A percentile compares a stretch with the other conserved stretches of the same genome.
Conservation (phyloP, 2,329 filamentous ascomycete genomes). For the Lecanicillium sp. region DNA sequence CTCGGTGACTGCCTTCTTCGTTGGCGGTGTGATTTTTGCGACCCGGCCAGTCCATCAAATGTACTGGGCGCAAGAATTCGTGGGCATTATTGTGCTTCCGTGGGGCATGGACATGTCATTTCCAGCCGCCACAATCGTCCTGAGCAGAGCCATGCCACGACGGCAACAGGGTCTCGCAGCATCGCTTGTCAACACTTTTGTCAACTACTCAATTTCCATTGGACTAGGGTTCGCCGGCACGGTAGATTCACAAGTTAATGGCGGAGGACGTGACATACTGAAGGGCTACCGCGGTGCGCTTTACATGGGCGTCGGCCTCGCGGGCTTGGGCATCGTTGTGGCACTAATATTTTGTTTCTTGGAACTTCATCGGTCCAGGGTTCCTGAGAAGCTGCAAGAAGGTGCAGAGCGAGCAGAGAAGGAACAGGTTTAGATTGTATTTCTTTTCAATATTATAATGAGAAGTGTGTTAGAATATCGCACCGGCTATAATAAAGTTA, state of each 20-base stretch:
- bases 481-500: background rate
- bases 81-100: slow-evolving; percentile 45
- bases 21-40: slow-evolving; percentile 30
- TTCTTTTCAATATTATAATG: no score
- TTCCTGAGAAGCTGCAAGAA: background rate
- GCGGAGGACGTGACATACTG: slow-evolving; percentile 18
- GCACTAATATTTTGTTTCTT: slow-evolving; percentile 9
- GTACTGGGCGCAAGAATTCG: slow-evolving; percentile 56
- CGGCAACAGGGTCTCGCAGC: slow-evolving; percentile 32
- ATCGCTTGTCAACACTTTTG: slow-evolving; percentile 49
- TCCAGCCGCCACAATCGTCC: slow-evolving; percentile 48
- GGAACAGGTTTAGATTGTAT: no score
- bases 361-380: background rate
- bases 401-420: background rate
- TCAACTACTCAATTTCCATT: slow-evolving; percentile 57
- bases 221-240: slow-evolving; percentile 56
- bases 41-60: slow-evolving; percentile 41
- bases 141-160: slow-evolving; percentile 40
- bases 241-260: slow-evolving; percentile 34
- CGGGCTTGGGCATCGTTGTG: slow-evolving; percentile 25
- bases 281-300: slow-evolving; percentile 29
- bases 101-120: slow-evolving; percentile 58
- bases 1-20: slow-evolving; percentile 30
- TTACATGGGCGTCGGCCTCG: slow-evolving; percentile 31
- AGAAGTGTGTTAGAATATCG: background rate